Evolutionary conservation across 176 grass and related monocot genomes (phyloP).

Genomic region (Neostapfia colusana): DNA sequence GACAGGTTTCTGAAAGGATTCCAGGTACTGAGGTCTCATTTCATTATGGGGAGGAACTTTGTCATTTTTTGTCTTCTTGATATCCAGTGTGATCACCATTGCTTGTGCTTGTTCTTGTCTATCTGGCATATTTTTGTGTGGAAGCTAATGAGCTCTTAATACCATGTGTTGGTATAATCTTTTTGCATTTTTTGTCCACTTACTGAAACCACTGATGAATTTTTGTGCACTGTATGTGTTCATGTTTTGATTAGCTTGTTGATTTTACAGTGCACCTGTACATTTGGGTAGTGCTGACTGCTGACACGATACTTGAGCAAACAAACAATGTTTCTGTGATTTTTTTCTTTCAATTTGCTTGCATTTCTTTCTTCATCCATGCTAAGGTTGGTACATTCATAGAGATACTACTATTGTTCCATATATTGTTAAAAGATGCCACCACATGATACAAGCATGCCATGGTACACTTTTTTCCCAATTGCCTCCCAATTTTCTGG

Average conservation of each 20-base stretch:
- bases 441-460: constrained; percentile 24
- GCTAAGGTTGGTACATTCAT: background rate
- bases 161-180: background rate
- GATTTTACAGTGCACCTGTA: background rate
- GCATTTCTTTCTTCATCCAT: background rate
- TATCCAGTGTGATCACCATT: constrained; percentile 23
- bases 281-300: background rate
- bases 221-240: background rate
- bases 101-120: constrained; percentile 9
- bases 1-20: constrained; percentile 97
- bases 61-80: constrained; percentile 31
- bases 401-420: background rate
- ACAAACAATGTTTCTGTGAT: background rate
- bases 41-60: background rate
- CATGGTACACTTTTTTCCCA: background rate
- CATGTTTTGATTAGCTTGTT: constrained; percentile 8
- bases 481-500: background rate
- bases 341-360: background rate
- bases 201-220: background rate
- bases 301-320: background rate
- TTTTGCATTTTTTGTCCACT: background rate
- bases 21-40: constrained; percentile 57
- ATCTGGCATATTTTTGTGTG: background rate
- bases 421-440: background rate
- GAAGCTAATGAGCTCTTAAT: background rate